Evolutionary conservation across 352 stramenopile species (phyloP).

Genomic region (Phytophthora capsici): DNA sequence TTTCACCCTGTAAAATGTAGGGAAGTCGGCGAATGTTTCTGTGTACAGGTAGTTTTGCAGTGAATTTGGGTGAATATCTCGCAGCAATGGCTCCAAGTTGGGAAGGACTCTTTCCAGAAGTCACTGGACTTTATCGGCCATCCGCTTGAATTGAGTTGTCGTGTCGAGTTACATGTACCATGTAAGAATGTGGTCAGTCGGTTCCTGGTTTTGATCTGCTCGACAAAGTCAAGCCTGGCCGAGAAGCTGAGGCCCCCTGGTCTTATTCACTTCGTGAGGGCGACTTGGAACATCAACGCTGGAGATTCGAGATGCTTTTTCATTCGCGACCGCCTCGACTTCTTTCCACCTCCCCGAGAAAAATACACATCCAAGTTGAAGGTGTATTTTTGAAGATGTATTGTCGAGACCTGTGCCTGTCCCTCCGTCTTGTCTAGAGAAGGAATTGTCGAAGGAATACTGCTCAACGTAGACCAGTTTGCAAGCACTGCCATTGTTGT

Average conservation of each 20-base stretch:
- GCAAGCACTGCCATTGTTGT: slow-evolving; percentile 3
- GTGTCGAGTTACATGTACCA: not conserved
- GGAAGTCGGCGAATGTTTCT: not conserved
- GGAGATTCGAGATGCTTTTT: slow-evolving; percentile 1
- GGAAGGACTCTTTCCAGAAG: not conserved
- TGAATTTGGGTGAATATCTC: not conserved
- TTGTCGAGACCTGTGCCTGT: slow-evolving; percentile 34
- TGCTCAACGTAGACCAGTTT: slow-evolving; percentile 1
- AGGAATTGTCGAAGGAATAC: slow-evolving; percentile 10
- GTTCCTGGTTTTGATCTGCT: not conserved
- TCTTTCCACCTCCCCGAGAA: no score
- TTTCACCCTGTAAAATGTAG: no score
- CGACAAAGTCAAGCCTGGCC: not conserved
- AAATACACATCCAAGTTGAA: not conserved
- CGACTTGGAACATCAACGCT: slow-evolving; percentile 6
- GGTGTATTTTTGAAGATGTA: slow-evolving; percentile 20
- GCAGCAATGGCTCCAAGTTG: not conserved
- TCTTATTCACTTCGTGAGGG: slow-evolving; percentile 5
- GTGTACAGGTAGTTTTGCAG: not conserved
- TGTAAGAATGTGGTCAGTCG: slow-evolving; percentile 33
- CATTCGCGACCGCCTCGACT: not conserved
- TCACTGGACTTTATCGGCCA: slow-evolving; percentile 31
- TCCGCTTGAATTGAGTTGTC: slow-evolving; percentile 16
- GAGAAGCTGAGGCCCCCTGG: not conserved
- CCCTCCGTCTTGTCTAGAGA: not conserved